Evolutionary conservation across 768 basidiomycete species (phyloP).

Genomic region (Leccinum uliginosum): DNA sequence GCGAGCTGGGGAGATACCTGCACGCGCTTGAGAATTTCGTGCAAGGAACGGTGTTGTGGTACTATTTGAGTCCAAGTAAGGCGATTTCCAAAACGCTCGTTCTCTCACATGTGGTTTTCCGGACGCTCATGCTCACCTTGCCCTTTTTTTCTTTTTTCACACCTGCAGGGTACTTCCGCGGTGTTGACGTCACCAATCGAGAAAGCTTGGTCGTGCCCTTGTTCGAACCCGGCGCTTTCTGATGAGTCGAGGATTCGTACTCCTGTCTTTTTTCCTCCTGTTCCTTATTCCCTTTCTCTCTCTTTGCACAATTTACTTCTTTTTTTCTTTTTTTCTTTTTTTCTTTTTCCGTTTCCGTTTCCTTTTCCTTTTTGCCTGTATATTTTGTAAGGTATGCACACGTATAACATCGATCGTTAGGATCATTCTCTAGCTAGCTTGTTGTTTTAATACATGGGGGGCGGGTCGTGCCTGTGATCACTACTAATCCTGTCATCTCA

Average conservation of each 20-base stretch:
- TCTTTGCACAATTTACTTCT: neutral
- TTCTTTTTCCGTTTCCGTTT: neutral
- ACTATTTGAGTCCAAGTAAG: constrained; percentile 38
- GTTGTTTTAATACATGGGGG: constrained; percentile 13
- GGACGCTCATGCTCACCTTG: neutral
- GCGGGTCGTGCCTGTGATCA: neutral
- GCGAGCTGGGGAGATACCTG: constrained; percentile 32
- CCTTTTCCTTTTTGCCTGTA: neutral
- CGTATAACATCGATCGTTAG: constrained; percentile 15
- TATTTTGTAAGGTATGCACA: constrained; percentile 21
- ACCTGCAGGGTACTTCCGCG: constrained; percentile 29
- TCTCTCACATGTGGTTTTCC: neutral
- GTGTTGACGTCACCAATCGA: constrained; percentile 30
- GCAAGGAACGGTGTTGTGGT: constrained; percentile 38
- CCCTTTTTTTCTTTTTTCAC: neutral
- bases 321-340: no score
- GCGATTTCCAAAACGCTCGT: neutral
- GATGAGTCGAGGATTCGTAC: neutral
- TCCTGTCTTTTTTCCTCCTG: neutral
- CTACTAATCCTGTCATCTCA: neutral
- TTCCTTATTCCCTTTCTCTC: neutral
- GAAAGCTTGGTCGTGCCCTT: constrained; percentile 27
- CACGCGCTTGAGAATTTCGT: constrained; percentile 35
- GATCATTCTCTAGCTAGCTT: neutral
- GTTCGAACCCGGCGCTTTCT: constrained; percentile 26